Percentiles rank a stretch among this genome's conserved stretches.
Conservation (phyloP, 768 basidiomycete species). For the Amanita pseudoporphyria region DNA sequence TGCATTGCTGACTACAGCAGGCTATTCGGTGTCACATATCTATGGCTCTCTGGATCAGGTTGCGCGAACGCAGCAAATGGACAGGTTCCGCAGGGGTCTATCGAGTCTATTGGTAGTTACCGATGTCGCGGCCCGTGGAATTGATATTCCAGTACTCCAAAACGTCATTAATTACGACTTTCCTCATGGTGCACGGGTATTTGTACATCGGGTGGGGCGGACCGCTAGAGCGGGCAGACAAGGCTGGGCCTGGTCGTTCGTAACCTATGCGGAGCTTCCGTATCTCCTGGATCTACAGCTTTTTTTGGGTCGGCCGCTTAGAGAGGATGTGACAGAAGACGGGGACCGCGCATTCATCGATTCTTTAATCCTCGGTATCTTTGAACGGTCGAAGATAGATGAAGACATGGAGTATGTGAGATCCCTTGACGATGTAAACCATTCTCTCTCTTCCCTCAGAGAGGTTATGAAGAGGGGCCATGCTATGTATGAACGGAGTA, state of each 20-base stretch:
- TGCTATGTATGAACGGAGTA: conserved; percentile 87
- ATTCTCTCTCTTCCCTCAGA: conserved; percentile 54
- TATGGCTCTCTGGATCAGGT: conserved; percentile 93
- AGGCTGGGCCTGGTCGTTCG: conserved; percentile 96
- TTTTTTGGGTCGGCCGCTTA: conserved; percentile 76
- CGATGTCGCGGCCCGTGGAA: conserved; percentile 95
- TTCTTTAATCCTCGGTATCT: conserved; percentile 69
- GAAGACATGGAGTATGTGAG: conserved; percentile 76
- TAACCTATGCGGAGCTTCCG: conserved; percentile 79
- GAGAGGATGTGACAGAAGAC: conserved; percentile 34
- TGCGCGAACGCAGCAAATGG: conserved; percentile 86
- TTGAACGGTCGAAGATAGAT: conserved; percentile 73
- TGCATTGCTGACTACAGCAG: conserved; percentile 64
- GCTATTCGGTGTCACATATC: conserved; percentile 88
- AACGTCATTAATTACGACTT: conserved; percentile 99
- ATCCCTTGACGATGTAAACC: conserved; percentile 52
- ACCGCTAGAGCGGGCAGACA: conserved; percentile 92
- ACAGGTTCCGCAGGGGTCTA: conserved; percentile 70
- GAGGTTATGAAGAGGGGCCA: conserved; percentile 87
- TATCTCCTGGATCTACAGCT: conserved; percentile 89
- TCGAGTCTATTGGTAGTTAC: conserved; percentile 91
- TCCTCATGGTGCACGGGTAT: conserved; percentile 86
- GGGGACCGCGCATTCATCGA: conserved; percentile 62
- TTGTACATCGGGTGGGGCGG: conserved; percentile 94
- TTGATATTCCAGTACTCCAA: conserved; percentile 94